phyloP scores from a whole-genome alignment of 2,329 filamentous ascomycete species.

The Hymenoscyphus infarciens region DNA sequence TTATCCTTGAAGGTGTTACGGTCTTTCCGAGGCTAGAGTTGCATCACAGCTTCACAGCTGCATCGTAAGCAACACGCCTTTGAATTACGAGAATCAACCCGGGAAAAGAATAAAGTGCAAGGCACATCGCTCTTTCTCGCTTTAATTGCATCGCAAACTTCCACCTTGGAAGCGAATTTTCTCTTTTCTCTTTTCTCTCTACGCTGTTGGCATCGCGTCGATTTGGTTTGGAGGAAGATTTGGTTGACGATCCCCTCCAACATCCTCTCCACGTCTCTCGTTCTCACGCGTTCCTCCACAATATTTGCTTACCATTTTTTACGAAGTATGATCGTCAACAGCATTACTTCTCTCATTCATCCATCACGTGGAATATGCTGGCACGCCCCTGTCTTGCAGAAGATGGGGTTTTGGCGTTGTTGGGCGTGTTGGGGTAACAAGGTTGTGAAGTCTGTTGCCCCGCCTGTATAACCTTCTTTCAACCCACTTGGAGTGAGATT shows the following conservation, averaged over 20 bases:
- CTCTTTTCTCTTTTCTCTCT: not conserved
- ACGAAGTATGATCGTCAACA: too few species aligned
- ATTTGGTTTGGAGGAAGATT: too few species aligned
- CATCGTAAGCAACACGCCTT: not conserved
- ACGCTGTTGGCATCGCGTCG: too few species aligned
- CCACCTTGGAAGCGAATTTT: not conserved
- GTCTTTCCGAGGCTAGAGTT: not conserved
- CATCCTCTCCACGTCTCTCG: not conserved
- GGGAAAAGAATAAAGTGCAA: not conserved
- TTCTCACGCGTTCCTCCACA: not conserved
- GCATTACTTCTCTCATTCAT: not conserved
- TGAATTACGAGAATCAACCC: not conserved
- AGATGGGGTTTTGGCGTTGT: not conserved
- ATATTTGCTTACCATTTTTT: not conserved
- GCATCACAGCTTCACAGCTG: not conserved
- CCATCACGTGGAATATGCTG: not conserved
- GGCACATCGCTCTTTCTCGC: not conserved
- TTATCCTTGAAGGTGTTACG: not conserved
- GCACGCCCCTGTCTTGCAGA: not conserved
- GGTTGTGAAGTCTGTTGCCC: not conserved
- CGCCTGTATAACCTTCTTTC: slow-evolving; percentile 3
- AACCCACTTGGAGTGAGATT: not conserved
- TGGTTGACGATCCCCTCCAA: too few species aligned
- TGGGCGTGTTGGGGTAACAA: not conserved
- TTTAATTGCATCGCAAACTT: not conserved